Base-by-base conservation (phyloP, 768 basidiomycete genomes). In the Baorangia bicolor region DNA sequence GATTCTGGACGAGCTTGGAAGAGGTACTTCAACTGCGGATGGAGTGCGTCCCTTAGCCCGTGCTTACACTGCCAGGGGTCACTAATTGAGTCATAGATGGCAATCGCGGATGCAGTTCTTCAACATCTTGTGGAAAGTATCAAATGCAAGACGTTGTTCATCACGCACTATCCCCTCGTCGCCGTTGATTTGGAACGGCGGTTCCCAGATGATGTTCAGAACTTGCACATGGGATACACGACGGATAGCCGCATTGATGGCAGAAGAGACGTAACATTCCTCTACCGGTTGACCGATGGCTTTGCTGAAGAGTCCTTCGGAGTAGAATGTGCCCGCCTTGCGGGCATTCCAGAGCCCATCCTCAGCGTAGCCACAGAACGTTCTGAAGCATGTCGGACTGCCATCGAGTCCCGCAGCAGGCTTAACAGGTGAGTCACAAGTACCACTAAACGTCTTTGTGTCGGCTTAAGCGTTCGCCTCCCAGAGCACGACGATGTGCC, bases 11-110 rank as follows among this genome's bases (percentile, higher is more conserved):
- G 89, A 91, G 66, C 79, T 96, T 11, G 94, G 94, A 27, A 77
- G 93, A 38, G 95, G 96, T 16, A 98, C 94, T 0, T 88, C 90
- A 0, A 96, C 96, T 0, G 93, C 88, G 59, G 96, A 99, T 68
- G 96, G 96, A 14, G 82, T 83, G 66, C 51, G 77, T 71, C 13
- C 28, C 27, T 42, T 31, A 40, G 39, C n/a, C 23, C 3, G 39
- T 18, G 38, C 21, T 30, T 14, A 9, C 16, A n/a, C 41, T 11
- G 7, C 23, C 20, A n/a, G 28, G 16, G 33, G 20, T 54, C 7
- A 14, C 39, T 70, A 41, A 61, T 42, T 31, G 21, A 27, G 21
- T 40, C 23, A 40, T 52, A 92, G 85, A 92, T 94, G 87, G 88
- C 93, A 4, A 91, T 95, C 54, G 93, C 93, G 5, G 78, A 84